Evolutionary conservation across 2,329 filamentous ascomycete genomes (phyloP).

Genomic region (Aureobasidium lini): DNA sequence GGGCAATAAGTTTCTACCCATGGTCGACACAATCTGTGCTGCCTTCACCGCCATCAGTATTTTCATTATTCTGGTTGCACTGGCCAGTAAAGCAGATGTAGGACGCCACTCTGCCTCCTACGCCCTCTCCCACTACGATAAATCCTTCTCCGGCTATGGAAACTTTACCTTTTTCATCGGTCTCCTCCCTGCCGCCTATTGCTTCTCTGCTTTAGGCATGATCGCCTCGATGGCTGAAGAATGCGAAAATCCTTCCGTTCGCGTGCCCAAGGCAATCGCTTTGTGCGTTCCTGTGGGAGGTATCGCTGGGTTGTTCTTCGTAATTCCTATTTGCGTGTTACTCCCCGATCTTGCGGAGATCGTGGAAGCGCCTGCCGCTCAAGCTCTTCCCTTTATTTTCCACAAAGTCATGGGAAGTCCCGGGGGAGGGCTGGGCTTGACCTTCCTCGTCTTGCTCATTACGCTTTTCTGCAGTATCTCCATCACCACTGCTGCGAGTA

Average conservation of each 20-base stretch:
- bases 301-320: constrained; percentile 48
- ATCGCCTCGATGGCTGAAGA: constrained; percentile 57
- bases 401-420: constrained; percentile 42
- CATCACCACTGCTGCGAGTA: constrained; percentile 44
- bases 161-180: constrained; percentile 57
- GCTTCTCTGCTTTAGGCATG: constrained; percentile 50
- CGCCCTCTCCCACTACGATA: constrained; percentile 51
- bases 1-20: constrained; percentile 59
- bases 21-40: constrained; percentile 52
- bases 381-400: constrained; percentile 47
- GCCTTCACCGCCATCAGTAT: constrained; percentile 50
- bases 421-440: constrained; percentile 40
- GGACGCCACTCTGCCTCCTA: constrained; percentile 45
- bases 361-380: constrained; percentile 37
- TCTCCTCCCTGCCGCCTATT: constrained; percentile 41
- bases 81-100: constrained; percentile 47
- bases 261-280: constrained; percentile 46
- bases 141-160: constrained; percentile 49
- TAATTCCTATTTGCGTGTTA: constrained; percentile 48
- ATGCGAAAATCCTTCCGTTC: constrained; percentile 44
- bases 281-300: constrained; percentile 48
- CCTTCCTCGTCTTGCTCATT: constrained; percentile 44
- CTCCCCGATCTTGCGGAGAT: constrained; percentile 42
- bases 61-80: constrained; percentile 48
- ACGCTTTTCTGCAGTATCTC: constrained; percentile 48